phyloP scores from a whole-genome alignment of 2,329 filamentous ascomycete genomes.

The Calcarisporium arbuscula region DNA sequence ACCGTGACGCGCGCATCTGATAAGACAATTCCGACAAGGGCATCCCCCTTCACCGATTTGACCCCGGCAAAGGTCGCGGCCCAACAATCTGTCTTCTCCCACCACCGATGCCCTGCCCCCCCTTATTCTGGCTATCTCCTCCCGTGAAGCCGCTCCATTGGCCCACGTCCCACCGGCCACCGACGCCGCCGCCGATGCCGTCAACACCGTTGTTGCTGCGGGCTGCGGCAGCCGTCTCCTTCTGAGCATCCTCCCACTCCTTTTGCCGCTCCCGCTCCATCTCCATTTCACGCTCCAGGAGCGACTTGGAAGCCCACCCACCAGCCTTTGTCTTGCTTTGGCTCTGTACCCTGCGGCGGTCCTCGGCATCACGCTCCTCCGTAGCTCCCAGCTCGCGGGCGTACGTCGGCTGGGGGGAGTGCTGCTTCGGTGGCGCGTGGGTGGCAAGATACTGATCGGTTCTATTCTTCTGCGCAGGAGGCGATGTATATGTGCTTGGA shows the following conservation, averaged over 20 bases:
- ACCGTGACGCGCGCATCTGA: too few relatives aligned
- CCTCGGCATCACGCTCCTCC: slow-evolving; percentile 57
- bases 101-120: slow-evolving; percentile 58
- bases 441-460: slow-evolving; percentile 53
- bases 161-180: slow-evolving; percentile 67
- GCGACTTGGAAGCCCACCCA: slow-evolving; percentile 60
- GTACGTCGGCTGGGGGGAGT: slow-evolving; percentile 42
- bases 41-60: slow-evolving; percentile 16
- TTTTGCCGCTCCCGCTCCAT: slow-evolving; percentile 68
- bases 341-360: slow-evolving; percentile 50
- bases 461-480: slow-evolving; percentile 31
- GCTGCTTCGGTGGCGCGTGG: slow-evolving; percentile 42
- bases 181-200: slow-evolving; percentile 60
- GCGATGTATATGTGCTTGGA: slow-evolving; percentile 29
- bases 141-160: slow-evolving; percentile 72
- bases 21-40: too few relatives aligned
- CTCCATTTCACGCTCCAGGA: slow-evolving; percentile 77
- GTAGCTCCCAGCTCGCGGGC: slow-evolving; percentile 48
- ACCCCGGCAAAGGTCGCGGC: slow-evolving; percentile 57
- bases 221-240: slow-evolving; percentile 51
- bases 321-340: slow-evolving; percentile 56
- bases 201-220: slow-evolving; percentile 43
- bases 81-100: slow-evolving; percentile 74
- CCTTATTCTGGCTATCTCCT: slow-evolving; percentile 67
- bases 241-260: slow-evolving; percentile 74